Evolutionary conservation across 129 eudicot genomes (phyloP).

Genomic region (Calendula officinalis): DNA sequence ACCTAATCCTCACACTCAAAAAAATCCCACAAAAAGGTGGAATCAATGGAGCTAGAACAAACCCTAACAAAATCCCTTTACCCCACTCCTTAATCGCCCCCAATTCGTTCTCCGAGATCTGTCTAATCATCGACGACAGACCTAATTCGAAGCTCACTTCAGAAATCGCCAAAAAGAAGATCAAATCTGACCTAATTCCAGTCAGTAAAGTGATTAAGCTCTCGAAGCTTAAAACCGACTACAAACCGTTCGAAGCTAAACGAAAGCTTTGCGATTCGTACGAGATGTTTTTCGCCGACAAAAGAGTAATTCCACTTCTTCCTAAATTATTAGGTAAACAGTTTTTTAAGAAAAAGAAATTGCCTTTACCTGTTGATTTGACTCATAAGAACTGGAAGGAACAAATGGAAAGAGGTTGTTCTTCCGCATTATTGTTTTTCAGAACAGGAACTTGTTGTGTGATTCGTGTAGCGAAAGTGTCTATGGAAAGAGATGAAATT

Average conservation of each 20-base stretch:
- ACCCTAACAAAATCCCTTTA: slow-evolving; percentile 64
- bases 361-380: slow-evolving; percentile 71
- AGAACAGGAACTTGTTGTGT: slow-evolving; percentile 78
- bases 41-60: slow-evolving; percentile 32
- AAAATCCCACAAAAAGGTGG: slow-evolving; percentile 62
- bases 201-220: slow-evolving; percentile 63
- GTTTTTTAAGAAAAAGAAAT: slow-evolving; percentile 73
- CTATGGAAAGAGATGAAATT: slow-evolving; percentile 61
- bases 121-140: slow-evolving; percentile 75
- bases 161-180: slow-evolving; percentile 48
- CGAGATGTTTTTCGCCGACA: slow-evolving; percentile 83
- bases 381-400: slow-evolving; percentile 62
- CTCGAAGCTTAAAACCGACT: slow-evolving; percentile 60
- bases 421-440: slow-evolving; percentile 47
- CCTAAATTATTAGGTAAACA: slow-evolving; percentile 63
- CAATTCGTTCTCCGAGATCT: slow-evolving; percentile 38
- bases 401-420: slow-evolving; percentile 62
- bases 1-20: slow-evolving; percentile 64
- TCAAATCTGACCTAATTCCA: slow-evolving; percentile 36
- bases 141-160: slow-evolving; percentile 51
- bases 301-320: slow-evolving; percentile 56
- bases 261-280: slow-evolving; percentile 71
- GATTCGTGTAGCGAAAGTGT: slow-evolving; percentile 54
- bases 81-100: slow-evolving; percentile 54
- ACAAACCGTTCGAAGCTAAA: slow-evolving; percentile 64